Percentiles rank a stretch among this genome's conserved stretches.
phyloP scores from a whole-genome alignment of 129 eudicot species.

The Saposhnikovia divaricata region DNA sequence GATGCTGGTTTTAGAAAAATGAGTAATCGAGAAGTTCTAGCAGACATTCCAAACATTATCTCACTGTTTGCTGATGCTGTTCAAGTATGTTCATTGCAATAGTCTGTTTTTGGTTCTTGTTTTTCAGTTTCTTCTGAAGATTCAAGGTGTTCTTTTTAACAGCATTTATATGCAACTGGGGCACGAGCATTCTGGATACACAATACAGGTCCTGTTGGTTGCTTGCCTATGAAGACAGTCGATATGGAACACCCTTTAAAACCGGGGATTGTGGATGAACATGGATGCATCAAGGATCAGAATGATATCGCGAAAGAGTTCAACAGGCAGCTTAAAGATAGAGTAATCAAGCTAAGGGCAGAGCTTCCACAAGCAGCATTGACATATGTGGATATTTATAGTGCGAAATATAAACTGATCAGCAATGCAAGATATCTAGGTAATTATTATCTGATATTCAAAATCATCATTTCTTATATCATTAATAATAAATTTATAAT shows the following conservation, averaged over 20 bases:
- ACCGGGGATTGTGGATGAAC: conserved; percentile 28
- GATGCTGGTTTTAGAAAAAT: conserved; percentile 34
- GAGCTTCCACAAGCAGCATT: conserved; percentile 19
- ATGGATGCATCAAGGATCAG: conserved; percentile 46
- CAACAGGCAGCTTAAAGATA: conserved; percentile 33
- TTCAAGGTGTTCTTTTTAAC: background rate
- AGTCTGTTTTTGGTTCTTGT: background rate
- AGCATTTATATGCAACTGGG: conserved; percentile 46
- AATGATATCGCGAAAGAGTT: conserved; percentile 43
- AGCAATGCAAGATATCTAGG: conserved; percentile 40
- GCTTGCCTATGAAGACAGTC: conserved; percentile 33
- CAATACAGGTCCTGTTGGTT: conserved; percentile 55
- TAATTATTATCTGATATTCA: conserved; percentile 7
- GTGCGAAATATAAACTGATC: conserved; percentile 26
- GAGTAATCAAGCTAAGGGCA: conserved; percentile 13
- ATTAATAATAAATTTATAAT: background rate
- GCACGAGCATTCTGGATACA: conserved; percentile 58
- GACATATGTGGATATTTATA: conserved; percentile 29
- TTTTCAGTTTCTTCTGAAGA: background rate
- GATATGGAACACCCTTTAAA: conserved; percentile 3
- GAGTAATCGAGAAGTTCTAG: conserved; percentile 30
- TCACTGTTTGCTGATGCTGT: conserved; percentile 16
- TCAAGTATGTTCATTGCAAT: background rate
- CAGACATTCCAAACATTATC: conserved; percentile 27
- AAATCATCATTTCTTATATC: background rate